These are phyloP conservation scores for Aureobasidium sp. DNA, from an alignment of 2,329 filamentous ascomycete genomes.

Conservation along the genomic window DNA sequence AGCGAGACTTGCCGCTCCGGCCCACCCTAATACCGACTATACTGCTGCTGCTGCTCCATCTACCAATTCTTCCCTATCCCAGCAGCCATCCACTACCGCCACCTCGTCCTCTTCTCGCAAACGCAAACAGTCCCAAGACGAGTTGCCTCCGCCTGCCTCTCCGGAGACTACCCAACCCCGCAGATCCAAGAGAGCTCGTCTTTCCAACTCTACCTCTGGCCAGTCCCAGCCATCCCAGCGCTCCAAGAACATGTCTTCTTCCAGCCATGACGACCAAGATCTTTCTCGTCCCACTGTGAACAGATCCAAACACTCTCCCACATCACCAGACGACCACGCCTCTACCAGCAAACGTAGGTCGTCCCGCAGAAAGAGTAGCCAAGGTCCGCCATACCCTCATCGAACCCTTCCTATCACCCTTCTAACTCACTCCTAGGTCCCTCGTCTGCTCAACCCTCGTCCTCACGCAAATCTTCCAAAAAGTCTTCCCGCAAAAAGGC, in stretches of 20 bases:
- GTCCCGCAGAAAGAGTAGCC: constrained; percentile 59
- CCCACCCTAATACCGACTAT: constrained; percentile 34
- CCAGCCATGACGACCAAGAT: constrained; percentile 48
- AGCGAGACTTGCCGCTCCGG: constrained; percentile 72
- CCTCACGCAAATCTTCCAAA: constrained; percentile 25
- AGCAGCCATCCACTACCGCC: constrained; percentile 12
- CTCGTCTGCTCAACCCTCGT: constrained; percentile 25
- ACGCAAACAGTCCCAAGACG: constrained; percentile 25
- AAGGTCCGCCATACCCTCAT: constrained; percentile 36
- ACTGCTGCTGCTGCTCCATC: constrained; percentile 33
- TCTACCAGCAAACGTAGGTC: constrained; percentile 65
- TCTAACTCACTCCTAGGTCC: constrained; percentile 29
- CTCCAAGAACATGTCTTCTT: constrained; percentile 58
- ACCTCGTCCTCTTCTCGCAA: constrained; percentile 30
- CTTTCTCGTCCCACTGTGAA: constrained; percentile 21
- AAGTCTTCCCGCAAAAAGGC: constrained; percentile 22
- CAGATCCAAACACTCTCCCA: constrained; percentile 51
- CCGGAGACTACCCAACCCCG: constrained; percentile 31
- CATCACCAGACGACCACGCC: constrained; percentile 54
- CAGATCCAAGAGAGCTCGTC: constrained; percentile 48
- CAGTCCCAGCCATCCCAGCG: constrained; percentile 35
- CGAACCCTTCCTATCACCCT: not conserved
- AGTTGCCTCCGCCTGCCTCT: constrained; percentile 42
- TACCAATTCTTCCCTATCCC: constrained; percentile 4
- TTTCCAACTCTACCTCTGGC: constrained; percentile 39